phyloP scores from a whole-genome alignment of 306 rosid species.

The Inga oerstediana region DNA sequence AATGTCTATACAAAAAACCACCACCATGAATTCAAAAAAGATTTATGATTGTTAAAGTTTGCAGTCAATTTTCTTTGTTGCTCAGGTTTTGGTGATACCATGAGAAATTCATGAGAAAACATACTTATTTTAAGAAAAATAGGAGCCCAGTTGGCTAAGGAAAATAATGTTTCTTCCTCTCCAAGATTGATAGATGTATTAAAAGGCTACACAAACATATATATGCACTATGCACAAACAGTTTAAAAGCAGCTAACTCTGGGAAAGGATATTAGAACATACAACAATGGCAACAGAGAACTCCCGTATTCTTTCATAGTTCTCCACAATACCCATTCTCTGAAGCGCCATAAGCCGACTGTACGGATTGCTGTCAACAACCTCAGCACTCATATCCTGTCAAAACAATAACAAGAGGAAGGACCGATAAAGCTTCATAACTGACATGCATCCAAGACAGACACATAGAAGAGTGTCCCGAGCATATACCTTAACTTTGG shows the following conservation, averaged over 20 bases:
- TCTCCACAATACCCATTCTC: constrained; percentile 96
- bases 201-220: neutral
- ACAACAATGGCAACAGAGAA: constrained; percentile 98
- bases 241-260: constrained; percentile 1
- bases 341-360: constrained; percentile 99
- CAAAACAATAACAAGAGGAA: constrained; percentile 33
- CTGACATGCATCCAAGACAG: constrained; percentile 8
- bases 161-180: constrained; percentile 10
- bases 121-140: neutral
- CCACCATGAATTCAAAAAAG: neutral
- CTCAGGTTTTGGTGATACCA: neutral
- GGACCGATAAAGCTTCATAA: constrained; percentile 16
- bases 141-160: neutral
- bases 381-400: constrained; percentile 98
- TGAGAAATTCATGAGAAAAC: neutral
- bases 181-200: neutral
- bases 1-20: neutral
- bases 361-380: constrained; percentile 94
- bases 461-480: neutral
- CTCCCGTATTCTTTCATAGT: constrained; percentile 89
- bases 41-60: neutral
- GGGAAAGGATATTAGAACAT: constrained; percentile 62
- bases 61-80: neutral
- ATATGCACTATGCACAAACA: neutral
- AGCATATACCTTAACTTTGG: constrained; percentile 77